Evolutionary conservation across 2,329 filamentous ascomycete species (phyloP), one percentile per base, ranked within the genome.

Genomic region (Emericellopsis cladophorae): DNA sequence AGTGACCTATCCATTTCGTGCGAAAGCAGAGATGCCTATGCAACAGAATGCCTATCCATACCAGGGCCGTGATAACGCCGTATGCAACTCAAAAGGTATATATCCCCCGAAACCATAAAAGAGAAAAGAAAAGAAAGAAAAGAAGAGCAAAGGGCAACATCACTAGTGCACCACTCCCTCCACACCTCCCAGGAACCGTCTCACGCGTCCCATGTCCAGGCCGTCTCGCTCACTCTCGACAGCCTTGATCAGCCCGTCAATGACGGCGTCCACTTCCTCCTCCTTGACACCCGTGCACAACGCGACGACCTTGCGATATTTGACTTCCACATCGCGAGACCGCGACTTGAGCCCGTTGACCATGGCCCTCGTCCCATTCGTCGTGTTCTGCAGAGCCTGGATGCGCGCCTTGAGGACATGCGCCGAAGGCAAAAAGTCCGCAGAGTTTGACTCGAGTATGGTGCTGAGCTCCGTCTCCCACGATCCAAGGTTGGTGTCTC

Each of bases 231-330:
- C 89, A 53, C 88, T 94, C 61, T 95, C 90, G 3, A 96, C 83
- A 2, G 92, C 92, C 46, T 85, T 79, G 37, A 93, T 76, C 35
- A 98, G 66, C 3, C 79, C 79, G 40, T 87, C 84, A 0, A 95
- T 69, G 40, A 88, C 75, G 43, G 76, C 75, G 50, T 96, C 92
- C 12, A 96, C 84, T 43, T 86, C 76, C 8, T 72, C 70, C 46
- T 93, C 87, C 1, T 77, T 72, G 29, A 89, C 84, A 8, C 79
- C 80, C 0, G 88, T 94, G 56, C 90, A 95, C 11, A 95, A 66
- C 41, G 83, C 79, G 21, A 98, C 87, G 24, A 96, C 85, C 48
- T 82, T 84, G 22, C 88, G 76, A 57, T 95, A 95, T 60, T 92
- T 87, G 48, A 82, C 70, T 54, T 95, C 90, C 4, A 94, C 70